phyloP scores from a whole-genome alignment of 495 filamentous ascomycete species.

The Annulohypoxylon maeteangense region DNA sequence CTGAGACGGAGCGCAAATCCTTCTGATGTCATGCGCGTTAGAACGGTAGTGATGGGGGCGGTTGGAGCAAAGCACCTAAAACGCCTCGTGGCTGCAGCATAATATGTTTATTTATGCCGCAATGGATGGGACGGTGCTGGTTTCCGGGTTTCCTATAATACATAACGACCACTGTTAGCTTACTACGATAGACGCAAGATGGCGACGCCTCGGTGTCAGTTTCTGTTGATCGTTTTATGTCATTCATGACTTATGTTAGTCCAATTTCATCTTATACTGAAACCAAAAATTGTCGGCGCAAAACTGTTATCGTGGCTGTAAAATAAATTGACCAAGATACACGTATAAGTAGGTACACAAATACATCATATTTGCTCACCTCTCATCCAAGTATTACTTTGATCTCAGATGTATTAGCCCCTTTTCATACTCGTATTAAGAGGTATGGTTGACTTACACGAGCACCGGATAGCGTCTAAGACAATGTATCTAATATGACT shows the following conservation, averaged over 20 bases:
- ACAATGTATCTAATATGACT: neutral
- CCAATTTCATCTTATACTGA: neutral
- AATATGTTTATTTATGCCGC: constrained; percentile 45
- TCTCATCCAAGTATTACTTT: neutral
- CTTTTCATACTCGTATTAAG: neutral
- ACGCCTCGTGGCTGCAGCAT: constrained; percentile 31
- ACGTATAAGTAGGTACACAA: neutral
- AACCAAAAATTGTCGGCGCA: neutral
- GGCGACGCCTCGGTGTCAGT: neutral
- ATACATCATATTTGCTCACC: neutral
- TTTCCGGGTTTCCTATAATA: neutral
- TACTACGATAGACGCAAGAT: constrained; percentile 19
- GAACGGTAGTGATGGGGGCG: neutral
- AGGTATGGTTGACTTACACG: neutral
- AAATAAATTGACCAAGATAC: neutral
- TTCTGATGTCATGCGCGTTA: constrained; percentile 25
- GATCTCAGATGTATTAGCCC: neutral
- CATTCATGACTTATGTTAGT: neutral
- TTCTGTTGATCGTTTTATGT: constrained; percentile 5
- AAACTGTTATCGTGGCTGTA: neutral
- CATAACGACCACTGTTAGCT: constrained; percentile 1
- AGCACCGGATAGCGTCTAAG: neutral
- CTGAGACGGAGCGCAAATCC: constrained; percentile 32
- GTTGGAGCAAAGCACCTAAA: constrained; percentile 2
- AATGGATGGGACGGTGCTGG: constrained; percentile 14